Evolutionary conservation across 2,329 filamentous ascomycete species (phyloP).

Genomic region (Decorospora gaudefroyi): DNA sequence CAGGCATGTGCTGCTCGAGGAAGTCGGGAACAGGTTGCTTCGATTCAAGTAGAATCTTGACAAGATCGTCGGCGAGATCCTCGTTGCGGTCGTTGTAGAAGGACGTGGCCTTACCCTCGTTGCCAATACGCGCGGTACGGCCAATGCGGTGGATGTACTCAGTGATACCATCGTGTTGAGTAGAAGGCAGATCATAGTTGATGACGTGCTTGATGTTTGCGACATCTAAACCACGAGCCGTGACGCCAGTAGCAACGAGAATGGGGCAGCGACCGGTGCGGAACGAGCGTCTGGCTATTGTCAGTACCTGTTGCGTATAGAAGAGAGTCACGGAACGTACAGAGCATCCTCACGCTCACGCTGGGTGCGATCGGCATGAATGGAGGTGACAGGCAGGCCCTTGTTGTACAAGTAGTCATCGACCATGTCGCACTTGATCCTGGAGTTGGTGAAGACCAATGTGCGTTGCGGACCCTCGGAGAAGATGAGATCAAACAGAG

Average conservation of each 20-base stretch:
- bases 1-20: slow-evolving; percentile 66
- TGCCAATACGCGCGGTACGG: slow-evolving; percentile 91
- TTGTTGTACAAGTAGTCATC: slow-evolving; percentile 87
- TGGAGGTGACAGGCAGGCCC: slow-evolving; percentile 79
- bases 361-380: slow-evolving; percentile 86
- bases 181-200: slow-evolving; percentile 84
- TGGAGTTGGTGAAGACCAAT: slow-evolving; percentile 87
- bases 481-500: slow-evolving; percentile 72
- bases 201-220: slow-evolving; percentile 86
- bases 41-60: slow-evolving; percentile 80
- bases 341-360: slow-evolving; percentile 89
- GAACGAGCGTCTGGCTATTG: slow-evolving; percentile 67
- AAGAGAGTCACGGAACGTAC: slow-evolving; percentile 51
- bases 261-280: slow-evolving; percentile 74
- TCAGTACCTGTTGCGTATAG: slow-evolving; percentile 5
- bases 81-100: slow-evolving; percentile 83
- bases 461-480: slow-evolving; percentile 74
- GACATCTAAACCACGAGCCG: slow-evolving; percentile 87
- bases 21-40: slow-evolving; percentile 82
- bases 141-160: slow-evolving; percentile 96
- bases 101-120: slow-evolving; percentile 81
- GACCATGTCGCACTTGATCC: slow-evolving; percentile 75
- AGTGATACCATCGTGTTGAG: slow-evolving; percentile 79
- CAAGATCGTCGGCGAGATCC: slow-evolving; percentile 71
- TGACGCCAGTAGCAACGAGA: slow-evolving; percentile 82